Base-by-base conservation (phyloP, 768 basidiomycete genomes). In the Coprinopsis marcescibilis region DNA sequence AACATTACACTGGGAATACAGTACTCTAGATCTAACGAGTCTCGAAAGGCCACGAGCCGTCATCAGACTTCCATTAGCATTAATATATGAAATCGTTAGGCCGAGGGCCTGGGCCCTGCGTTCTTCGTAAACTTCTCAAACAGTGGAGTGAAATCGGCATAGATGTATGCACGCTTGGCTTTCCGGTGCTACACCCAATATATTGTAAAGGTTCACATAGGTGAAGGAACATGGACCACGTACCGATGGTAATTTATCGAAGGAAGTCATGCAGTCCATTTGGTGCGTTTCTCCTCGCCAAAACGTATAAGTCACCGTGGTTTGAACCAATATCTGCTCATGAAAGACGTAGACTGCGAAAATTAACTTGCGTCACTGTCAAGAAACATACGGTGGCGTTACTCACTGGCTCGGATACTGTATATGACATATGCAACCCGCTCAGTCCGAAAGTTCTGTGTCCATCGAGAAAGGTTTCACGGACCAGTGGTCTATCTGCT, bases 241-340 rank as follows among this genome's bases (percentile, higher is more conserved):
- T 30, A 43, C 41, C 41, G 41, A 43, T 19, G 41, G 41, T 11
- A 27, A 5, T 30, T 43, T 43, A 17, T 43, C 12, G 41, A 43
- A 43, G 12, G 21, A 24, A 7, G 41, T 43, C 41, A 43, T 43
- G 12, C 26, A 43, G 19, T 43, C 27, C 11, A 43, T 19, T 11
- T 43, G 41, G 26, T 20, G 41, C 19, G 6, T 13, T 17, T 43
- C 41, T 30, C 41, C 41, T 30, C 17, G 7, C 26, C 17, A 30
- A 15, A 43, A 19, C 26, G 41, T 43, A 17, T 43, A 43, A 6
- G 41, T 43, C 4, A 19, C 41, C 11, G 7, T n/a, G n/a, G 41
- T 43, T 29, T 43, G 41, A 5, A 43, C 41, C 41, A 43, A 17
- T 4, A 43, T 13, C 30, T 43, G 41, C 26, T 43, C 41, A 11